Percentiles rank a stretch among this genome's conserved stretches.
phyloP scores from a whole-genome alignment of 257 asterid species.

The Gentiana dahurica region DNA sequence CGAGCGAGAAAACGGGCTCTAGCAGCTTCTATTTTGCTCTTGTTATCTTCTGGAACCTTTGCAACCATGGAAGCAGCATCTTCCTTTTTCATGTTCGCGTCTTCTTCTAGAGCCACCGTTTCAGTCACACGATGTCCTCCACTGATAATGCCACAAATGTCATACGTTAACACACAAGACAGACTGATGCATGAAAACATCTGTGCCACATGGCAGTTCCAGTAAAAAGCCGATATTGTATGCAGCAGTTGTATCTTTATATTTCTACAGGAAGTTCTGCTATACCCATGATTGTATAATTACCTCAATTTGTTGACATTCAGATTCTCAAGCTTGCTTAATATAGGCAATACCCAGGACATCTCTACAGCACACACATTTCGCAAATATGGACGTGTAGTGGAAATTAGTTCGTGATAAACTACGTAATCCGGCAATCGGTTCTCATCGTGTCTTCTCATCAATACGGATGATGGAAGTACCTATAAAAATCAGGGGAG shows the following conservation, averaged over 20 bases:
- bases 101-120: slow-evolving; percentile 2
- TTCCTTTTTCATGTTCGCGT: slow-evolving; percentile 16
- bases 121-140: slow-evolving; percentile 34
- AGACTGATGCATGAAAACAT: not conserved
- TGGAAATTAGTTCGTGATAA: slow-evolving; percentile 74
- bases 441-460: slow-evolving; percentile 70
- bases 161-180: not conserved
- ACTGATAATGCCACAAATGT: slow-evolving; percentile 16
- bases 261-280: no score
- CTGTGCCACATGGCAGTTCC: no score
- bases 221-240: no score
- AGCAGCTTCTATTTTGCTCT: slow-evolving; percentile 30
- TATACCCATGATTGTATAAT: not conserved
- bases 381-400: slow-evolving; percentile 81
- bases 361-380: slow-evolving; percentile 80
- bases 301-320: slow-evolving; percentile 69
- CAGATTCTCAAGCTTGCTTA: slow-evolving; percentile 55
- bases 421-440: slow-evolving; percentile 74
- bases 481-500: slow-evolving; percentile 30
- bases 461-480: slow-evolving; percentile 72
- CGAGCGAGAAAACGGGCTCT: slow-evolving; percentile 37
- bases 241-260: no score
- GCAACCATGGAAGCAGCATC: slow-evolving; percentile 13
- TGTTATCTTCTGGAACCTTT: slow-evolving; percentile 22
- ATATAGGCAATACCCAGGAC: slow-evolving; percentile 69